Evolutionary conservation across 1,139 yeast genomes (phyloP).

Genomic region (Pichia inconspicua): DNA sequence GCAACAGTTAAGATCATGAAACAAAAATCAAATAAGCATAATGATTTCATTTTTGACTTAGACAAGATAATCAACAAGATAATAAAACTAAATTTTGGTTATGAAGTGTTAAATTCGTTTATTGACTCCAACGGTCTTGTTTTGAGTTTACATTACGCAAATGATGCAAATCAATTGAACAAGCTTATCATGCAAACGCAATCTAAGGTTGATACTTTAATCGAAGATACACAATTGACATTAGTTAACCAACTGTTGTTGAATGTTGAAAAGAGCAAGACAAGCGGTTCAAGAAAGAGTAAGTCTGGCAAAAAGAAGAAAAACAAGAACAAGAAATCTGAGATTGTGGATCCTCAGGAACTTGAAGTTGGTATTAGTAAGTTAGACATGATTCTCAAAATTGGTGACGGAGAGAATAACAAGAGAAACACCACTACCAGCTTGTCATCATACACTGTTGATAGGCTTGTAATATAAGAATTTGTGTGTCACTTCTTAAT

Average conservation of each 20-base stretch:
- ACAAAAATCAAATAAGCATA: slow-evolving; percentile 11
- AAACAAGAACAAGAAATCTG: slow-evolving; percentile 3
- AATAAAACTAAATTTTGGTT: slow-evolving; percentile 42
- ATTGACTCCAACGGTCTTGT: slow-evolving; percentile 70
- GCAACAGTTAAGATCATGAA: slow-evolving; percentile 29
- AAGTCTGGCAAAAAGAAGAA: slow-evolving; percentile 15
- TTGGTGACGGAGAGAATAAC: slow-evolving; percentile 18
- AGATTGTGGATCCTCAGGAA: slow-evolving; percentile 11
- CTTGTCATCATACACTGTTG: slow-evolving; percentile 47
- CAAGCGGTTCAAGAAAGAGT: slow-evolving; percentile 7
- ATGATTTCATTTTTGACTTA: slow-evolving; percentile 27
- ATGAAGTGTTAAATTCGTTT: slow-evolving; percentile 52
- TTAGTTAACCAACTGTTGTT: slow-evolving; percentile 36
- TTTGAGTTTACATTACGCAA: slow-evolving; percentile 35
- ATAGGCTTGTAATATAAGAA: slow-evolving; percentile 36
- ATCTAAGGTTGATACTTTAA: slow-evolving; percentile 42
- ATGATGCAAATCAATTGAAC: slow-evolving; percentile 43
- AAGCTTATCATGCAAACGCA: slow-evolving; percentile 40
- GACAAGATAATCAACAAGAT: slow-evolving; percentile 38
- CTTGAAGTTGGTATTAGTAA: slow-evolving; percentile 26
- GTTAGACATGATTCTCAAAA: slow-evolving; percentile 35
- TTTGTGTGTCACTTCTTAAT: background rate
- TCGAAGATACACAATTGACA: slow-evolving; percentile 46
- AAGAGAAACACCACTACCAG: slow-evolving; percentile 28
- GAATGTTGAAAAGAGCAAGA: slow-evolving; percentile 19